phyloP scores from a whole-genome alignment of 805 yeast genomes.

The Ogataea saltuana region DNA sequence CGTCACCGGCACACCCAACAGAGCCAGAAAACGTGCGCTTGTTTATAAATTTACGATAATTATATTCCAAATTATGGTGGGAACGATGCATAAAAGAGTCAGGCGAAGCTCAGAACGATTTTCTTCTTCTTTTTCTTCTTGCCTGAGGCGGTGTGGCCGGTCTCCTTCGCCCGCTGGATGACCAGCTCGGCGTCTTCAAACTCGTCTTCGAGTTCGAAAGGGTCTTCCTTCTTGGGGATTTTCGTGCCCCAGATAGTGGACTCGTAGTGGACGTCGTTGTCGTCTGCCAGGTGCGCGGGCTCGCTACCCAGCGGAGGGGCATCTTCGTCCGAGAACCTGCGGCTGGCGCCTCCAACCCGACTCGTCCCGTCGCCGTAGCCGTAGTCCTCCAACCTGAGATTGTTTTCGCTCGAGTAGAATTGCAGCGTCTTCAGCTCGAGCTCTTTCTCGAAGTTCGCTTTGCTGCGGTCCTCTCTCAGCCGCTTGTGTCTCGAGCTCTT shows the following conservation, averaged over 20 bases:
- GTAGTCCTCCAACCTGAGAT: slow-evolving; percentile 36
- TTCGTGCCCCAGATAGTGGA: slow-evolving; percentile 79
- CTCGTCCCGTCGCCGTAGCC: slow-evolving; percentile 37
- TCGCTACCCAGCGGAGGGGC: slow-evolving; percentile 19
- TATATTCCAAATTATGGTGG: background rate
- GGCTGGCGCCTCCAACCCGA: slow-evolving; percentile 27
- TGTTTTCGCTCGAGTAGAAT: slow-evolving; percentile 62
- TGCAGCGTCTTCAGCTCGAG: slow-evolving; percentile 59
- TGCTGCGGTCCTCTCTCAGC: slow-evolving; percentile 61
- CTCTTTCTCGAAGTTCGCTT: slow-evolving; percentile 53
- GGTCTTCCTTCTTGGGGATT: slow-evolving; percentile 44
- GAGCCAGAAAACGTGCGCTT: too few relatives aligned
- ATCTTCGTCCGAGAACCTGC: slow-evolving; percentile 15
- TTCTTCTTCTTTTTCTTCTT: slow-evolving; percentile 41
- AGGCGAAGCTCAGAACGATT: slow-evolving; percentile 31
- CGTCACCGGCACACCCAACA: too few relatives aligned
- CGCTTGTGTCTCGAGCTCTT: slow-evolving; percentile 49
- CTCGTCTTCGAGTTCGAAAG: slow-evolving; percentile 39
- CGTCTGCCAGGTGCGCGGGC: slow-evolving; percentile 11
- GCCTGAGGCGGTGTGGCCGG: slow-evolving; percentile 38
- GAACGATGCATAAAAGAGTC: background rate
- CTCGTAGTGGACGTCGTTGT: slow-evolving; percentile 20
- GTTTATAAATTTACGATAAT: background rate
- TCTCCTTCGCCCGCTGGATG: slow-evolving; percentile 53
- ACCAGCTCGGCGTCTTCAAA: slow-evolving; percentile 50